phyloP scores from a whole-genome alignment of 140 eudicot genomes.

The Senecio squalidus region DNA sequence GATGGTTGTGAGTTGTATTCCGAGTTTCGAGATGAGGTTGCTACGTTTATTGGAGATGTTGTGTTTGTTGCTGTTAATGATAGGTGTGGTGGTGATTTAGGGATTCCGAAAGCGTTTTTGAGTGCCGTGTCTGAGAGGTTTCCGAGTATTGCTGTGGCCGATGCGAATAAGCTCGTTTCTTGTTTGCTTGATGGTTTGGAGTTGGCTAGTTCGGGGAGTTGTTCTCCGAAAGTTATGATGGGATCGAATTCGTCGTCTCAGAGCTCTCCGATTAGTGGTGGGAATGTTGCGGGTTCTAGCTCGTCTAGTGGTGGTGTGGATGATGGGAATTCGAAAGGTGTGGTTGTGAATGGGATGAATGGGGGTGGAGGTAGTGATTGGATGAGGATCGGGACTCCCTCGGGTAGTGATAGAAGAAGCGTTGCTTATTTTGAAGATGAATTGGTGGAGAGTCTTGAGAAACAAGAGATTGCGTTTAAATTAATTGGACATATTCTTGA shows the following conservation, averaged over 20 bases:
- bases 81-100: conserved; percentile 27
- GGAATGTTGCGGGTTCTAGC: conserved; percentile 40
- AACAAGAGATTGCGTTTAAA: conserved; percentile 71
- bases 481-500: conserved; percentile 56
- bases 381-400: conserved; percentile 35
- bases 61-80: conserved; percentile 34
- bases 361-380: conserved; percentile 52
- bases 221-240: conserved; percentile 42
- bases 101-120: conserved; percentile 47
- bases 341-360: conserved; percentile 40
- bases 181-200: conserved; percentile 47
- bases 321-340: conserved; percentile 47
- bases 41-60: conserved; percentile 51
- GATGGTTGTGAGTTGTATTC: conserved; percentile 46
- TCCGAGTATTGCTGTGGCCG: conserved; percentile 47
- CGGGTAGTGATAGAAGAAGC: conserved; percentile 22
- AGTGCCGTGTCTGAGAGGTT: conserved; percentile 49
- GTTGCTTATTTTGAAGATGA: conserved; percentile 66
- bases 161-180: conserved; percentile 48
- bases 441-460: conserved; percentile 67
- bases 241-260: conserved; percentile 43
- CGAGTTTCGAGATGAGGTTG: conserved; percentile 49
- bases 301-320: conserved; percentile 59
- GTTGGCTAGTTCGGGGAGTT: conserved; percentile 7
- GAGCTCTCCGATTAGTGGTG: conserved; percentile 55